phyloP scores from a whole-genome alignment of 2,329 filamentous ascomycete species.

The Tricladium varicosporioides region DNA sequence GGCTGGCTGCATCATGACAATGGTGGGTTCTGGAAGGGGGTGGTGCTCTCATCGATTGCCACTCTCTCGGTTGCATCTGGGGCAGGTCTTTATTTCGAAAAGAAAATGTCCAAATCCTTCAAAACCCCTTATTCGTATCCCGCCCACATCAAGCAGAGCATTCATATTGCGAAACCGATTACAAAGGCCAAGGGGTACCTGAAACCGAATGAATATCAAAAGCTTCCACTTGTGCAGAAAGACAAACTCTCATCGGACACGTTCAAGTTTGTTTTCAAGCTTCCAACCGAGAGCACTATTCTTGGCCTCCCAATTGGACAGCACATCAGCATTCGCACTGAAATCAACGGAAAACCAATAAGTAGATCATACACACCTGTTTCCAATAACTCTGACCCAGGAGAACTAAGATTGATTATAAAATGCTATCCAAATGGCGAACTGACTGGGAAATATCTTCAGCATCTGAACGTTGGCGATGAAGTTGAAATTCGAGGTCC shows the following conservation, averaged over 20 bases:
- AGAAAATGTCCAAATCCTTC: not conserved
- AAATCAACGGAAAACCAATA: conserved; percentile 35
- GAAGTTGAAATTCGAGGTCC: conserved; percentile 52
- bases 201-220: conserved; percentile 20
- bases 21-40: conserved; percentile 22
- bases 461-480: conserved; percentile 46
- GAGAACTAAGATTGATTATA: conserved; percentile 50
- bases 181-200: conserved; percentile 7
- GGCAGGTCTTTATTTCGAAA: conserved; percentile 10
- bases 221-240: conserved; percentile 19
- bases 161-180: conserved; percentile 12
- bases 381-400: conserved; percentile 49
- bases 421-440: conserved; percentile 50
- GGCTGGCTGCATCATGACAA: conserved; percentile 33
- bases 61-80: conserved; percentile 1
- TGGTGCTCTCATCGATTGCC: conserved; percentile 11
- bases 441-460: conserved; percentile 49
- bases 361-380: conserved; percentile 43
- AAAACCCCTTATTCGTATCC: conserved; percentile 15
- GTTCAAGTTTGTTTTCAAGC: conserved; percentile 30
- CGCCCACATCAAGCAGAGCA: conserved; percentile 10
- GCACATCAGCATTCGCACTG: conserved; percentile 38
- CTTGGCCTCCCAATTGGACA: conserved; percentile 43
- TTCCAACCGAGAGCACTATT: conserved; percentile 32
- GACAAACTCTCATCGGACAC: conserved; percentile 19